Percentiles rank a stretch among this genome's conserved stretches.
Conservation (phyloP, 192 early-diverging fungal genomes). For the Entomortierella parvispora region DNA sequence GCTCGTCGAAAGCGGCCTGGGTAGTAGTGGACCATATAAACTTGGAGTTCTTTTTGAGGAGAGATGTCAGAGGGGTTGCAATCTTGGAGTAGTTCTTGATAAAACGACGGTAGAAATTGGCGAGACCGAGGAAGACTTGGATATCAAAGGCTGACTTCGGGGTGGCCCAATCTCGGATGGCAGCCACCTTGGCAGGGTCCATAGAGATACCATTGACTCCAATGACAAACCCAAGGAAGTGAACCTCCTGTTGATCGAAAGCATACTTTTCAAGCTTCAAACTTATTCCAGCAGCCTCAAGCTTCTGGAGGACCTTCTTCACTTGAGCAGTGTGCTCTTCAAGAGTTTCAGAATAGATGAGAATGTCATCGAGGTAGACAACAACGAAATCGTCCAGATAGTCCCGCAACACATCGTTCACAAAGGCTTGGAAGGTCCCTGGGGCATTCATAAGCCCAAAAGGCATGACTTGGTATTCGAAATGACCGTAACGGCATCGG, state of each 20-base stretch:
- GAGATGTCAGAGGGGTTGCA: conserved; percentile 16
- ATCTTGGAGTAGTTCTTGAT: conserved; percentile 42
- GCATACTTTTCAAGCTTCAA: conserved; percentile 29
- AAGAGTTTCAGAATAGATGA: conserved; percentile 54
- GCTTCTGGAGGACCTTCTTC: conserved; percentile 9
- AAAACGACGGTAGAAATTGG: conserved; percentile 54
- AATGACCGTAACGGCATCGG: conserved; percentile 31
- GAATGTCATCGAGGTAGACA: conserved; percentile 59
- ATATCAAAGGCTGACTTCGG: conserved; percentile 28
- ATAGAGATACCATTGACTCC: conserved; percentile 13
- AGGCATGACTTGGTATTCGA: conserved; percentile 51
- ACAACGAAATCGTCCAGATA: conserved; percentile 29
- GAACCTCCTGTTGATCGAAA: conserved; percentile 15
- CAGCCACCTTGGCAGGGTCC: conserved; percentile 23
- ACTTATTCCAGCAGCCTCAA: conserved; percentile 18
- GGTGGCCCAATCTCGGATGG: conserved; percentile 11
- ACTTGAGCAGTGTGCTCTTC: conserved; percentile 49
- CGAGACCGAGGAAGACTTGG: conserved; percentile 45
- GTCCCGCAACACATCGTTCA: conserved; percentile 52
- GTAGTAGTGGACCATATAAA: conserved; percentile 16
- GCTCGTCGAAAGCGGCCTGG: conserved; percentile 28
- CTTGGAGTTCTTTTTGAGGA: conserved; percentile 37
- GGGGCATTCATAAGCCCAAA: conserved; percentile 54
- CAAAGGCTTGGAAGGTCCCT: conserved; percentile 51
- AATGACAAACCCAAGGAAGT: conserved; percentile 37